Percentiles rank a stretch among this genome's conserved stretches.
Conservation (phyloP, 2,329 filamentous ascomycete species). For the Fusarium napiforme region DNA sequence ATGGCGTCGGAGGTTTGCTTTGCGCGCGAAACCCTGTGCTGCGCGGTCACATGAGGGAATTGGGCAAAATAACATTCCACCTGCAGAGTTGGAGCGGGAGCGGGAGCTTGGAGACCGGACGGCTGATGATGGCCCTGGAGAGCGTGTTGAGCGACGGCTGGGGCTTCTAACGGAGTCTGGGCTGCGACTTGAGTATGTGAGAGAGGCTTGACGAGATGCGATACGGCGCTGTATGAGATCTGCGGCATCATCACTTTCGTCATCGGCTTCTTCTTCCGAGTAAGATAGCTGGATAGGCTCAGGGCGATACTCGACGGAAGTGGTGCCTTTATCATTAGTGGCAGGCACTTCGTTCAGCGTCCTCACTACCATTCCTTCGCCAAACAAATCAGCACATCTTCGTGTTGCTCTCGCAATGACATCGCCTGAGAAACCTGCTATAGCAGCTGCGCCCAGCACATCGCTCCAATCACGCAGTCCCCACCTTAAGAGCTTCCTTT, state of each 20-base stretch:
- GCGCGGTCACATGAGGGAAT: slow-evolving; percentile 52
- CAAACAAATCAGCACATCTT: slow-evolving; percentile 81
- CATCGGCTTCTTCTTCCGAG: slow-evolving; percentile 38
- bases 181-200: slow-evolving; percentile 43
- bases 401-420: slow-evolving; percentile 76
- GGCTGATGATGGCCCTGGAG: slow-evolving; percentile 20
- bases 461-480: slow-evolving; percentile 84
- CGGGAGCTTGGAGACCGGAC: slow-evolving; percentile 34
- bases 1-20: slow-evolving; percentile 53
- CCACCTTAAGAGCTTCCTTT: slow-evolving; percentile 49
- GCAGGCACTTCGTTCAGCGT: slow-evolving; percentile 57
- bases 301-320: slow-evolving; percentile 47
- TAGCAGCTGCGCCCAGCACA: slow-evolving; percentile 79
- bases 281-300: slow-evolving; percentile 41
- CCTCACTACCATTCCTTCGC: slow-evolving; percentile 74
- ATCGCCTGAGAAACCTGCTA: slow-evolving; percentile 74
- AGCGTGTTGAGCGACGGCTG: slow-evolving; percentile 38
- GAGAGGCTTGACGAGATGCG: slow-evolving; percentile 47
- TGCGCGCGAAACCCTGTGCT: slow-evolving; percentile 50
- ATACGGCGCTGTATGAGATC: slow-evolving; percentile 46
- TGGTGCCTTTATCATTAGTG: slow-evolving; percentile 38
- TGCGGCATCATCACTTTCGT: slow-evolving; percentile 42
- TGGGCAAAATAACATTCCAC: slow-evolving; percentile 52
- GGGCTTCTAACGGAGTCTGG: slow-evolving; percentile 38
- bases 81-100: slow-evolving; percentile 47